These are phyloP conservation scores for Monosporascus sp. DNA, from an alignment of 2,329 filamentous ascomycete species.

Conservation along the genomic window DNA sequence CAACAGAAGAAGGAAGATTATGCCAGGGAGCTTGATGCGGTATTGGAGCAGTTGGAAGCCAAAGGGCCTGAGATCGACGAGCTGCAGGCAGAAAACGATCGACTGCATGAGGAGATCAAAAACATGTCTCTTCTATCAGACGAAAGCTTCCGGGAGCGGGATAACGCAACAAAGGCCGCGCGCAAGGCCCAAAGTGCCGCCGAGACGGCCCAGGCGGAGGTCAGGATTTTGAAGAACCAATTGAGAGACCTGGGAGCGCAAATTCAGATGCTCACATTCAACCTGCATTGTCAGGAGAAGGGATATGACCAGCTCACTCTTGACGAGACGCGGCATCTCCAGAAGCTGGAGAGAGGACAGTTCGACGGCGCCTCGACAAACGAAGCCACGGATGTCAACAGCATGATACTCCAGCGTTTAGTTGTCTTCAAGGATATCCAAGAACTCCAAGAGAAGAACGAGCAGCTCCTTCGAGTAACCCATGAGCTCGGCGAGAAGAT, in stretches of 20 bases:
- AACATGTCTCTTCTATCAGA: conserved; percentile 84
- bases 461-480: conserved; percentile 75
- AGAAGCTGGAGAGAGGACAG: conserved; percentile 73
- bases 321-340: conserved; percentile 69
- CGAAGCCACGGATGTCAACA: conserved; percentile 78
- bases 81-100: conserved; percentile 72
- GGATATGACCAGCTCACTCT: conserved; percentile 66
- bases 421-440: conserved; percentile 82
- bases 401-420: conserved; percentile 84
- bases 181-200: conserved; percentile 75
- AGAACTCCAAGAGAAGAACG: conserved; percentile 84
- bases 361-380: conserved; percentile 65
- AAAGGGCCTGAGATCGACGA: conserved; percentile 87
- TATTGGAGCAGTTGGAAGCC: conserved; percentile 78
- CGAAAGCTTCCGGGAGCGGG: conserved; percentile 73
- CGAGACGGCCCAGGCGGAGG: conserved; percentile 59
- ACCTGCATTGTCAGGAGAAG: conserved; percentile 76
- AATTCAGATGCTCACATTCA: conserved; percentile 84
- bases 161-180: conserved; percentile 70
- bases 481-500: conserved; percentile 82
- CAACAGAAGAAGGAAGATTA: conserved; percentile 71
- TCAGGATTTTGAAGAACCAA: conserved; percentile 76
- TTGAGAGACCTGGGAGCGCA: conserved; percentile 86
- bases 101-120: conserved; percentile 73
- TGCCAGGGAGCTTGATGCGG: conserved; percentile 73